Conservation (phyloP, 2,329 filamentous ascomycete genomes). For the Biscogniauxia mediterranea region DNA sequence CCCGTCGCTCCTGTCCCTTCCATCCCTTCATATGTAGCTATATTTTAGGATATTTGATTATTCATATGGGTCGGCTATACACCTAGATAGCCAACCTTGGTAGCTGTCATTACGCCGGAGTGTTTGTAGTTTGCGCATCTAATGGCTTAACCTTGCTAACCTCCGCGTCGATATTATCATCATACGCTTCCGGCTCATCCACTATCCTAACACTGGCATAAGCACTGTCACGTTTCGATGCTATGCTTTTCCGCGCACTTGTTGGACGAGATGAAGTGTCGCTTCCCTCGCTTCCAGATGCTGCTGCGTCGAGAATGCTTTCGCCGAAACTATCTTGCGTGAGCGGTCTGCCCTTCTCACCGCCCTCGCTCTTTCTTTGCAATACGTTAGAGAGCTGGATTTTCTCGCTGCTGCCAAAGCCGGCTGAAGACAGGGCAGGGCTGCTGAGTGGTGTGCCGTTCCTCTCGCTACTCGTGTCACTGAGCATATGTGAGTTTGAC, state of each 20-base stretch:
- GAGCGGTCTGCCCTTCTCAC: conserved; percentile 29
- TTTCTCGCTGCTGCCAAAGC: conserved; percentile 39
- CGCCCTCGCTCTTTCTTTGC: conserved; percentile 22
- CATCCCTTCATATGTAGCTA: no score
- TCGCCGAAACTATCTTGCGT: conserved; percentile 46
- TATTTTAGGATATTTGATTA: no score
- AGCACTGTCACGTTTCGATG: conserved; percentile 7
- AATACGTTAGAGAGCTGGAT: conserved; percentile 19
- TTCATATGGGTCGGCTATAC: no score
- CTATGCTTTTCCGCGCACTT: conserved; percentile 23
- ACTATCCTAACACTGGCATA: not conserved
- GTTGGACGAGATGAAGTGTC: conserved; percentile 21
- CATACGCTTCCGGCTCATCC: not conserved
- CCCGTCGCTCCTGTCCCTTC: no score
- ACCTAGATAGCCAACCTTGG: not conserved
- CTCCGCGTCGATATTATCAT: not conserved
- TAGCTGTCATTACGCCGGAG: not conserved
- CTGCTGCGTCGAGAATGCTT: conserved; percentile 42
- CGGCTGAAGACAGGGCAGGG: conserved; percentile 35
- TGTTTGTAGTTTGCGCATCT: not conserved
- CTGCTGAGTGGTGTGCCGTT: conserved; percentile 34
- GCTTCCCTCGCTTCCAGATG: conserved; percentile 24
- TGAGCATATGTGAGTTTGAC: conserved; percentile 21
- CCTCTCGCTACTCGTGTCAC: conserved; percentile 33
- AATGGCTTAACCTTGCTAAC: not conserved